Conservation (phyloP, 257 asterid species). For the Jasminum sambac region DNA sequence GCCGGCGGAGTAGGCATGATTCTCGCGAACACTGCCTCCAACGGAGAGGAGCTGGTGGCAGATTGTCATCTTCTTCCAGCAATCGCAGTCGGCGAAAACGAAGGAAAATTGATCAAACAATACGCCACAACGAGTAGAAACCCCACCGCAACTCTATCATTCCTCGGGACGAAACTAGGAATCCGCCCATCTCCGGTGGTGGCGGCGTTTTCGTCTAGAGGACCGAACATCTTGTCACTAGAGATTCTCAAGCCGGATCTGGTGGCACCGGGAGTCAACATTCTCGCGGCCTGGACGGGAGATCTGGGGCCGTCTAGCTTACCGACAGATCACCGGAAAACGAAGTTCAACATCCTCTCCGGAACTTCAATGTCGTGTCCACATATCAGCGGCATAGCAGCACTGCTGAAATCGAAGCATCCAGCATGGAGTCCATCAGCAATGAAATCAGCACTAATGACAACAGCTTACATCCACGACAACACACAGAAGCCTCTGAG, state of each 20-base stretch:
- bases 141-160: constrained; percentile 60
- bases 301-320: constrained; percentile 76
- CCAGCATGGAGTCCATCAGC: constrained; percentile 89
- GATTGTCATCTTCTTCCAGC: constrained; percentile 89
- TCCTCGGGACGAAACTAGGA: constrained; percentile 68
- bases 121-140: constrained; percentile 38
- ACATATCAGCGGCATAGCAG: constrained; percentile 88
- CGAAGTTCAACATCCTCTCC: constrained; percentile 74
- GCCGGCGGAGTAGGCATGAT: constrained; percentile 94
- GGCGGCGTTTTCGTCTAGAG: constrained; percentile 91
- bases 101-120: constrained; percentile 57
- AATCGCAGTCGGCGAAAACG: constrained; percentile 68
- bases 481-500: constrained; percentile 49
- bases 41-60: constrained; percentile 87
- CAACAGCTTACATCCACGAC: constrained; percentile 80
- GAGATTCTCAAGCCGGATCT: constrained; percentile 84
- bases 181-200: constrained; percentile 84
- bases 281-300: constrained; percentile 91
- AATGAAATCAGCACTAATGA: constrained; percentile 85
- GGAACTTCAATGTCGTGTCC: constrained; percentile 99
- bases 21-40: constrained; percentile 65
- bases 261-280: constrained; percentile 93
- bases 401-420: constrained; percentile 70
- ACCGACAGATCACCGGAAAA: constrained; percentile 65
- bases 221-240: constrained; percentile 70